These are phyloP conservation scores for Annulohypoxylon bovei DNA, from an alignment of 495 filamentous ascomycete species.

Conservation along the genomic window DNA sequence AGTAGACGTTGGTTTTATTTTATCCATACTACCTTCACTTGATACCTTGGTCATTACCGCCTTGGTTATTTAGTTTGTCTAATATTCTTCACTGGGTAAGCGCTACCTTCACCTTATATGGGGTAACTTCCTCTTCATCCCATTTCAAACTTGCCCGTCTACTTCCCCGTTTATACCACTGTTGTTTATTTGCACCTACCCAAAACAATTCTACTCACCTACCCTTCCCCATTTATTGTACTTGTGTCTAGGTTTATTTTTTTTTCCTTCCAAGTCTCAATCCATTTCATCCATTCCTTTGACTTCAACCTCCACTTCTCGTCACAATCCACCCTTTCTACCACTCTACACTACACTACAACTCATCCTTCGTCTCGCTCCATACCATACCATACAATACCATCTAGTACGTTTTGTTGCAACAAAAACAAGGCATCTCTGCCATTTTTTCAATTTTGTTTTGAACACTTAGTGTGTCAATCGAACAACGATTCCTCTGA, in stretches of 20 bases:
- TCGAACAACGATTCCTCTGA: slow-evolving; percentile 19
- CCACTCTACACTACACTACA: slow-evolving; percentile 14
- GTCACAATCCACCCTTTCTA: slow-evolving; percentile 39
- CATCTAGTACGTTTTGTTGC: slow-evolving; percentile 40
- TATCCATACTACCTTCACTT: not conserved
- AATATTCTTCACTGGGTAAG: not conserved
- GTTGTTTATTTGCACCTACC: not conserved
- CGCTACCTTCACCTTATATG: not conserved
- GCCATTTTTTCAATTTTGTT: slow-evolving; percentile 41
- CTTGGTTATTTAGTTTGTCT: not conserved
- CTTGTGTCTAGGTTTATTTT: not conserved
- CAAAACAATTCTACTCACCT: not conserved
- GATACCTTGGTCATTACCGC: not conserved
- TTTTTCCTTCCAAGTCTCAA: not conserved
- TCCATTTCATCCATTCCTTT: not conserved
- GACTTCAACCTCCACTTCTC: slow-evolving; percentile 8
- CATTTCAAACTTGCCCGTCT: not conserved
- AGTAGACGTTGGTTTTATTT: not conserved
- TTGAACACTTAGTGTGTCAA: slow-evolving; percentile 35
- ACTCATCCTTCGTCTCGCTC: slow-evolving; percentile 16
- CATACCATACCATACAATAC: slow-evolving; percentile 18
- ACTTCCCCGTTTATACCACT: not conserved
- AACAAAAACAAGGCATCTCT: slow-evolving; percentile 42
- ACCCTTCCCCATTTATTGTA: not conserved
- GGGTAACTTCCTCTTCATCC: not conserved